These are phyloP conservation scores for Wakefieldia striispora DNA, from an alignment of 768 basidiomycete genomes.

Conservation along the genomic window DNA sequence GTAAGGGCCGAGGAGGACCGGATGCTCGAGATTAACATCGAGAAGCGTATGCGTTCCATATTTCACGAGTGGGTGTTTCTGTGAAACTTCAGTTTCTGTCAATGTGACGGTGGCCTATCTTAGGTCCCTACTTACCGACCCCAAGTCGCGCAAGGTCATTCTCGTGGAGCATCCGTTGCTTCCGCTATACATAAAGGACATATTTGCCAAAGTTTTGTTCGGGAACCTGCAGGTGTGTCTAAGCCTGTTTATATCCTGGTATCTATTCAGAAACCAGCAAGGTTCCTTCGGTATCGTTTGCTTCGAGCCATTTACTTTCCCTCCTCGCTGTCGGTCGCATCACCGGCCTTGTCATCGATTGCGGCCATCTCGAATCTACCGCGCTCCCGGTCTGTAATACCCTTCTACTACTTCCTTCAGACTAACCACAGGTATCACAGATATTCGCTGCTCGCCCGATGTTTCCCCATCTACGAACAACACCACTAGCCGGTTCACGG, in stretches of 20 bases:
- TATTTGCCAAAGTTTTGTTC: conserved; percentile 81
- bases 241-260: not conserved
- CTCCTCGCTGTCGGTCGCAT: conserved; percentile 84
- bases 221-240: conserved; percentile 75
- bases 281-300: conserved; percentile 95
- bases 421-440: conserved; percentile 41
- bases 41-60: conserved; percentile 67
- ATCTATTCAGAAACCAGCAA: conserved; percentile 29
- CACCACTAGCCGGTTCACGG: conserved; percentile 84
- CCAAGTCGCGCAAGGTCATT: conserved; percentile 93
- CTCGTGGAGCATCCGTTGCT: conserved; percentile 87
- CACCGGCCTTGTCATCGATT: conserved; percentile 92
- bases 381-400: conserved; percentile 70
- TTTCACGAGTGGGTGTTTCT: conserved; percentile 71
- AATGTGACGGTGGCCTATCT: conserved; percentile 19
- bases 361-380: conserved; percentile 88
- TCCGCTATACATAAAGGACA: conserved; percentile 84
- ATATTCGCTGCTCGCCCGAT: conserved; percentile 88
- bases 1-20: conserved; percentile 73
- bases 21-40: conserved; percentile 66
- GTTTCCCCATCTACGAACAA: conserved; percentile 77
- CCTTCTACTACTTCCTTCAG: not conserved
- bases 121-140: conserved; percentile 91
- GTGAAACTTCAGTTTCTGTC: not conserved
- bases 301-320: conserved; percentile 82